Conservation (phyloP, 176 grass and related monocot species). For the Hyparrhenia diplandra region DNA sequence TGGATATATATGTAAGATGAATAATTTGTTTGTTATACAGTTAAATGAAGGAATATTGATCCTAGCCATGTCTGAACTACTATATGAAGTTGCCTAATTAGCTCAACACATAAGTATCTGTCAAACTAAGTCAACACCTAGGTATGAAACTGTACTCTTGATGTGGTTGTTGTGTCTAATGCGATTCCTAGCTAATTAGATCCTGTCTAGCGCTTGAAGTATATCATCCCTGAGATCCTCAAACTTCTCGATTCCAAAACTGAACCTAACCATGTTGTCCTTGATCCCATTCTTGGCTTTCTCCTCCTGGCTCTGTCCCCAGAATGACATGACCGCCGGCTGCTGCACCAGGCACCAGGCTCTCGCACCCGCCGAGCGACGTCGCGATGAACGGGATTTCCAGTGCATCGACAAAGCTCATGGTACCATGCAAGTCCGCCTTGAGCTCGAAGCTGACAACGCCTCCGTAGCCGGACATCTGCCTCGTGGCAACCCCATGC, state of each 20-base stretch:
- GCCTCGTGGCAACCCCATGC: constrained; percentile 33
- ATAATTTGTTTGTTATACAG: no score
- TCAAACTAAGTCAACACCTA: no score
- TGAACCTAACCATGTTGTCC: constrained; percentile 53
- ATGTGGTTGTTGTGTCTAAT: no score
- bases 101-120: no score
- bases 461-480: constrained; percentile 45
- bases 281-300: constrained; percentile 47
- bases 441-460: constrained; percentile 54
- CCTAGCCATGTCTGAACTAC: no score
- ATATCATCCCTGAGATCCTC: constrained; percentile 58
- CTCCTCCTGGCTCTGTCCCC: constrained; percentile 16
- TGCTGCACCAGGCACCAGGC: constrained; percentile 52
- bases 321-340: constrained; percentile 61
- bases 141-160: no score
- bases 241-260: constrained; percentile 58
- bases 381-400: constrained; percentile 57
- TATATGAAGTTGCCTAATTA: no score
- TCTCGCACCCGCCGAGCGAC: constrained; percentile 58
- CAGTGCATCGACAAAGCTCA: constrained; percentile 47
- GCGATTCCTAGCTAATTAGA: no score
- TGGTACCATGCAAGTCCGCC: constrained; percentile 21
- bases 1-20: no score
- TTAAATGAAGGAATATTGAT: no score
- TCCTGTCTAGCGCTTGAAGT: constrained; percentile 31